Base-by-base conservation (phyloP, 2,329 filamentous ascomycete species). In the Claviceps sp. region DNA sequence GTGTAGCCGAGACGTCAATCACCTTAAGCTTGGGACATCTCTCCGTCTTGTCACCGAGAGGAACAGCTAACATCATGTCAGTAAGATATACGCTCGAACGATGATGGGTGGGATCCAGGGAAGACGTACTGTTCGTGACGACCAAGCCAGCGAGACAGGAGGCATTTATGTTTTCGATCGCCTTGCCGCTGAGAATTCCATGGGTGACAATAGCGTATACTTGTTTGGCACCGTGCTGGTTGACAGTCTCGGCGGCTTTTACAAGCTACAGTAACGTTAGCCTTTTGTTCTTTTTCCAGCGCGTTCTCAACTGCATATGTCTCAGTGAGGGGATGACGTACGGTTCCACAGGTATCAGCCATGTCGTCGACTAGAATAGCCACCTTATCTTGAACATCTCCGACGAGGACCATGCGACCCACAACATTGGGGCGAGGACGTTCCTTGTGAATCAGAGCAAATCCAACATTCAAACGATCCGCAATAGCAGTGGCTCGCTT, bases 341-440 rank as follows among this genome's bases (percentile, higher is more conserved):
- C 67, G 41, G 89, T 95, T 59, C 89, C 89, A 67, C 90, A 96
- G 4, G 91, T 96, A 65, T 97, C 91, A 36, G 90, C 90, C 89
- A 97, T 96, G 66, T 97, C 91, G 66, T 97, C 91, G 50, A 98
- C 91, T 48, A 98, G 82, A 63, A 98, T 96, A 54, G 91, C 91
- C 34, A 91, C 84, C 72, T 93, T 93, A 71, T 87, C 87, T 59
- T 82, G 79, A 47, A 97, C 93, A 58, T 94, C 89, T 59, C 93
- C 93, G 49, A 97, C 91, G n/a, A 98, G 84, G 1, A 72, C 87
- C 89, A 95, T 95, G 61, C 88, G 84, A 9, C 86, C 89, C 55
- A 95, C 89, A 64, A 94, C 89, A 62, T 95, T 94, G 54, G 74
- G 73, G 5, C 88, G 82, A 5, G 89, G 86, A 53, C 90, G 87